phyloP scores from a whole-genome alignment of 1,284 basidiomycete species.

The Trametes pubescens region DNA sequence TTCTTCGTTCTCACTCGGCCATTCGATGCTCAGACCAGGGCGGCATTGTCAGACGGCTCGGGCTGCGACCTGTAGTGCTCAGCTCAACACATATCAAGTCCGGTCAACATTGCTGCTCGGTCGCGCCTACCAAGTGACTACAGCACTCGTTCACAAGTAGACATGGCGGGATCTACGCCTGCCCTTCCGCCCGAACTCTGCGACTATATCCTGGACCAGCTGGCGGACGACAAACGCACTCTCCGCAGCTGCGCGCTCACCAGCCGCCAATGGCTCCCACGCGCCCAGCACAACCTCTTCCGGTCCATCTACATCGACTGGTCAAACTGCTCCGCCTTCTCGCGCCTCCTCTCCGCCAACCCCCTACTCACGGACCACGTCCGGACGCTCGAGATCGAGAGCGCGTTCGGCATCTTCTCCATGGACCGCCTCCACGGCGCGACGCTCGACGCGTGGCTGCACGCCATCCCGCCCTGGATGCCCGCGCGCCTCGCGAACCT shows the following conservation, averaged over 20 bases:
- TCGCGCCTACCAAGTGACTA: not conserved
- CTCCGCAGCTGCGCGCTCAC: constrained; percentile 26
- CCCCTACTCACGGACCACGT: constrained; percentile 19
- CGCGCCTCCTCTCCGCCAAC: constrained; percentile 23
- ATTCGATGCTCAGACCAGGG: not conserved
- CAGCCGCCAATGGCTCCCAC: constrained; percentile 20
- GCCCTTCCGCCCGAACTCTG: constrained; percentile 25
- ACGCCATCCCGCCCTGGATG: constrained; percentile 24
- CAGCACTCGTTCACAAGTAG: not conserved
- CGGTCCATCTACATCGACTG: constrained; percentile 32
- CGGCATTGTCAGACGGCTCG: not conserved
- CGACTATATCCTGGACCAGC: constrained; percentile 25
- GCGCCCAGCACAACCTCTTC: constrained; percentile 28
- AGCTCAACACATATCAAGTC: no score
- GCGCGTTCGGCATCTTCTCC: constrained; percentile 33
- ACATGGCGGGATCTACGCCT: not conserved
- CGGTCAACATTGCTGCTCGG: not conserved
- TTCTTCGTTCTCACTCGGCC: not conserved
- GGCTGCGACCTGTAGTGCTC: not conserved
- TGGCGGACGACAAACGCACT: constrained; percentile 23
- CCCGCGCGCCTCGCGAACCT: constrained; percentile 23
- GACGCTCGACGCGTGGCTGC: constrained; percentile 32
- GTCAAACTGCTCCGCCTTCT: constrained; percentile 31
- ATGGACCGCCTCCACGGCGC: constrained; percentile 33
- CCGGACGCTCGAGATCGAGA: constrained; percentile 30